Conservation (phyloP, 2,329 filamentous ascomycete genomes). For the Colletotrichum orbiculare region DNA sequence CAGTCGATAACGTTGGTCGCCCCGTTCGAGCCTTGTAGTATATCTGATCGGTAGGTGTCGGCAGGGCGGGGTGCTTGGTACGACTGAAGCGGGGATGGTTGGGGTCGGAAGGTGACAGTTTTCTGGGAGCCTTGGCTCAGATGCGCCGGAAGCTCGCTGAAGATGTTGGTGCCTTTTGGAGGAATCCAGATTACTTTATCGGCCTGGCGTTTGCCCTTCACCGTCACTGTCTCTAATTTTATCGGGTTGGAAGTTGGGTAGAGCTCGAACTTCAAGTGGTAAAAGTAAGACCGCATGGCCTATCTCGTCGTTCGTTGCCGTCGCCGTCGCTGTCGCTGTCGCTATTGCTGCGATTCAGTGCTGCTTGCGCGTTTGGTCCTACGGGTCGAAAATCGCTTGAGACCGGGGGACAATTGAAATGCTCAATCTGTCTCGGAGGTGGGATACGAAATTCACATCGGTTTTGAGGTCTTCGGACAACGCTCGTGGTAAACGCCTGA, state of each 20-base stretch:
- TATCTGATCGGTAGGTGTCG: slow-evolving; percentile 21
- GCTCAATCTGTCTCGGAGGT: too few relatives aligned
- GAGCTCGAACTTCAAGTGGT: slow-evolving; percentile 75
- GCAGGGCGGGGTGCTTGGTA: slow-evolving; percentile 30
- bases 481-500: slow-evolving; percentile 8
- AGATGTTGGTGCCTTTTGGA: slow-evolving; percentile 59
- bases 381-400: too few relatives aligned
- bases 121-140: slow-evolving; percentile 43
- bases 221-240: slow-evolving; percentile 5
- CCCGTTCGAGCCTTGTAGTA: neutral
- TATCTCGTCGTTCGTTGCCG: slow-evolving; percentile 27
- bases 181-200: slow-evolving; percentile 62
- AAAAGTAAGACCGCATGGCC: slow-evolving; percentile 71
- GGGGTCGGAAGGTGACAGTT: slow-evolving; percentile 18
- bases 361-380: too few relatives aligned
- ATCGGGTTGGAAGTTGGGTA: slow-evolving; percentile 60
- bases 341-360: neutral
- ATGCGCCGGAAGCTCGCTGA: slow-evolving; percentile 66
- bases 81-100: slow-evolving; percentile 31
- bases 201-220: slow-evolving; percentile 19
- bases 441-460: neutral
- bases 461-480: slow-evolving; percentile 16
- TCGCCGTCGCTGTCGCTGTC: slow-evolving; percentile 1
- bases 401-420: too few relatives aligned
- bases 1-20: slow-evolving; percentile 60